Evolutionary conservation across 2,329 filamentous ascomycete genomes (phyloP), one percentile per base, ranked within the genome.

Genomic region (Neopestalotiopsis sp.): DNA sequence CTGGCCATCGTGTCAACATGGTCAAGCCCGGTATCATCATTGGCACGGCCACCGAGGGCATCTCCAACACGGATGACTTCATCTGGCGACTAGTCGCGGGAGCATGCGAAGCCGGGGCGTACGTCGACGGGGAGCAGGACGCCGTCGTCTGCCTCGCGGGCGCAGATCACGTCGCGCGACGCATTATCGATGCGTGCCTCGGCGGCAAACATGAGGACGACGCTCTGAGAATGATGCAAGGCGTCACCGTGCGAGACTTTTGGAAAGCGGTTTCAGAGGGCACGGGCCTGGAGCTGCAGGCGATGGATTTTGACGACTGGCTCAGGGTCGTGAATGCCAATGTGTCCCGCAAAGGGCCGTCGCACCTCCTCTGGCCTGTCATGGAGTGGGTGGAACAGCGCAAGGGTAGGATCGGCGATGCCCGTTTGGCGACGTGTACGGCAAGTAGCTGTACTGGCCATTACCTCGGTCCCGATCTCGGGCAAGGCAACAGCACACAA

Each of bases 341-440:
- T 40, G 59, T 62, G 30, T 62, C 59, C 34, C 59, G 30, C 14
- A 38, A 62, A 62, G 59, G 59, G 12, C 34, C 59, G 6, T 62
- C 34, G n/a, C 59, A 62, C 2, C 59, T 62, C 34, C 59, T 62
- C 34, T 62, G 59, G 59, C 59, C 59, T 28, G 59, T 62, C 34
- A 62, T 62, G 59, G 59, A 62, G 10, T 62, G 59, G 59, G 59
- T 62, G 59, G 59, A 62, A 42, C 59, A 62, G 59, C 59, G 59
- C 59, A 62, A 62, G 2, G 59, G 59, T 6, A 62, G 59, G 24
- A 62, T 62, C 12, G 59, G 59, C 59, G 59, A 62, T 40, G 59
- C 59, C 32, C 59, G 59, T 20, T 14, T 62, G 5, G 20, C 34
- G 32, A 62, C 34, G 12, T 62, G 59, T 24, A 62, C 28, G 3